Evolutionary conservation across 192 early-diverging fungal genomes (phyloP).

Genomic region (Borealophlyctis nickersoniae): DNA sequence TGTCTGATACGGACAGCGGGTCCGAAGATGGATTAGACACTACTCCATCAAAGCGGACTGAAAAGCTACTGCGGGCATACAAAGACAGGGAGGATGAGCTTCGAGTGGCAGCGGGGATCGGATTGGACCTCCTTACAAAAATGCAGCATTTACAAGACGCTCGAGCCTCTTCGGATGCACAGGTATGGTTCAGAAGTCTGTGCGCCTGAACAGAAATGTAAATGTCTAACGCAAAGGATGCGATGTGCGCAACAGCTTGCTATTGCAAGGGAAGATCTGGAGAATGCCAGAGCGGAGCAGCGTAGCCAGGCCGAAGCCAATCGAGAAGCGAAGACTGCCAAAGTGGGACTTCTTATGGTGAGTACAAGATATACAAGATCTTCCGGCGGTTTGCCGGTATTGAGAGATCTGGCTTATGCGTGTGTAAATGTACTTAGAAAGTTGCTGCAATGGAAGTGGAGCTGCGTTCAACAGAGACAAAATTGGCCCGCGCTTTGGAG

Average conservation of each 20-base stretch:
- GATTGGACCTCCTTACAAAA: not conserved
- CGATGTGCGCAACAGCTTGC: not conserved
- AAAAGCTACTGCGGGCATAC: not conserved
- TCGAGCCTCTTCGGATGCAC: not conserved
- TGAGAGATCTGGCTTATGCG: not conserved
- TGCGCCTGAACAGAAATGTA: not conserved
- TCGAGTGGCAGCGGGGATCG: not conserved
- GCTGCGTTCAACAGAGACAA: not conserved
- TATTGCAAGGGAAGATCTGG: not conserved
- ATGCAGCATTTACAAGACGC: not conserved
- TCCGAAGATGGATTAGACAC: not conserved
- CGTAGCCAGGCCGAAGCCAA: not conserved
- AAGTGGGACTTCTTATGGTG: too few species aligned
- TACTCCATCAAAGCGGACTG: not conserved
- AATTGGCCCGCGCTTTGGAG: not conserved
- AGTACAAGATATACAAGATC: too few species aligned
- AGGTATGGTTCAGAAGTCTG: not conserved
- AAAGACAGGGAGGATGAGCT: not conserved
- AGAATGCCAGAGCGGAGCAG: not conserved
- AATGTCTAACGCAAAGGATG: not conserved
- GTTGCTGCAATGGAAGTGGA: not conserved
- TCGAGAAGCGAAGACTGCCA: not conserved
- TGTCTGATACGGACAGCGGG: not conserved
- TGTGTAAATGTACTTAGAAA: not conserved
- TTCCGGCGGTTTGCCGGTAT: not conserved